These are phyloP conservation scores for Vitis amurensis DNA, from an alignment of 164 flowering plant genomes.

Conservation along the genomic window DNA sequence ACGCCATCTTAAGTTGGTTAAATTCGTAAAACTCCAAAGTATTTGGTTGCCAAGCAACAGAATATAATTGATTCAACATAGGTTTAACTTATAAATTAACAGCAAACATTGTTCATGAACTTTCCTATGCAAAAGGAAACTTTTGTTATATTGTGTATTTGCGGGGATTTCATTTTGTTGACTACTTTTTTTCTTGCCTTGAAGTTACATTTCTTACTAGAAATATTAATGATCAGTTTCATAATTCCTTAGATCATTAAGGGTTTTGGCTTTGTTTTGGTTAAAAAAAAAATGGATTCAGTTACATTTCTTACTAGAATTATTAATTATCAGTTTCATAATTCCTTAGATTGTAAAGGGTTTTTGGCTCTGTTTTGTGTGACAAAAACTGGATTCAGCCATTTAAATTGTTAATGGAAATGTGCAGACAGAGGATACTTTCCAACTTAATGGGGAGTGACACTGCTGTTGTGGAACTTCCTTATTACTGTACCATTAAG, in stretches of 20 bases:
- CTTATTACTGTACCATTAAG: slow-evolving; percentile 9
- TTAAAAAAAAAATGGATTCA: too few relatives aligned
- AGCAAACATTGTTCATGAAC: background rate
- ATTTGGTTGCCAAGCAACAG: background rate
- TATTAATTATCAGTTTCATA: background rate
- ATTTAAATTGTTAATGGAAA: background rate
- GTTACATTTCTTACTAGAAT: too few relatives aligned
- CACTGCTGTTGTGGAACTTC: slow-evolving; percentile 7
- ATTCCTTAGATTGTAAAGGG: background rate
- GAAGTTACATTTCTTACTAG: background rate
- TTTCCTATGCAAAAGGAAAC: too few relatives aligned
- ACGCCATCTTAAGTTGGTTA: background rate
- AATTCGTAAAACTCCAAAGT: background rate
- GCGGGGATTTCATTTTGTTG: background rate
- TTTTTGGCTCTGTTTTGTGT: background rate
- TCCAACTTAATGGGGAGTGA: slow-evolving; percentile 5
- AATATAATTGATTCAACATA: background rate
- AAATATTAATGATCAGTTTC: too few relatives aligned
- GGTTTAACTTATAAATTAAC: background rate
- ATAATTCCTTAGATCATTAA: too few relatives aligned
- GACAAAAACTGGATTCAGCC: background rate
- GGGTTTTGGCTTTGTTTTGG: too few relatives aligned
- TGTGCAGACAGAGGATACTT: slow-evolving; percentile 6
- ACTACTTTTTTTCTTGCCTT: background rate
- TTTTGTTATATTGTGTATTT: background rate